phyloP scores from a whole-genome alignment of 768 basidiomycete genomes.

The Suillus decipiens region DNA sequence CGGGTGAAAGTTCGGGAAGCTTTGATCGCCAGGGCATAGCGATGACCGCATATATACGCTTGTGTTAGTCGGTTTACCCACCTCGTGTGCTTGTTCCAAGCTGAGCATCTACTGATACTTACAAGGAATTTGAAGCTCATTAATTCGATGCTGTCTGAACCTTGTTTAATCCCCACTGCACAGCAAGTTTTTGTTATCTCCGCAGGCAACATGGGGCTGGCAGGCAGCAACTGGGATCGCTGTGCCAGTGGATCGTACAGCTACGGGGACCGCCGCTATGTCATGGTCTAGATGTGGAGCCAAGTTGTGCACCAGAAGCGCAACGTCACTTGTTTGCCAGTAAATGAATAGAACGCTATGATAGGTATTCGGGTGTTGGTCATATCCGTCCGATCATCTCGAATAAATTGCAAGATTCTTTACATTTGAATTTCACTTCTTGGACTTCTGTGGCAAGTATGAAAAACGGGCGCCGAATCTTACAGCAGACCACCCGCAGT shows the following conservation, averaged over 20 bases:
- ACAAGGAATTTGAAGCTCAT: not conserved
- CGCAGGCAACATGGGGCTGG: not conserved
- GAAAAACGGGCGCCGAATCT: conserved; percentile 18
- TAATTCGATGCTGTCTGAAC: conserved; percentile 11
- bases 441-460: conserved; percentile 15
- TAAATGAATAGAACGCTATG: conserved; percentile 1
- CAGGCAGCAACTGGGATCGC: not conserved
- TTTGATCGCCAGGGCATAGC: conserved; percentile 3
- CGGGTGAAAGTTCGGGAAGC: not conserved
- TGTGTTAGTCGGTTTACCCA: not conserved
- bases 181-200: not conserved
- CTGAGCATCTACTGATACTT: not conserved
- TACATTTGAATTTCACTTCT: not conserved
- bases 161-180: not conserved
- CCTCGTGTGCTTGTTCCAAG: not conserved
- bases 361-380: not conserved
- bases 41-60: not conserved
- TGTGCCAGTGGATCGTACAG: not conserved
- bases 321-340: not conserved
- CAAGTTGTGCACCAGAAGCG: not conserved
- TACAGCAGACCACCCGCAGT: conserved; percentile 10
- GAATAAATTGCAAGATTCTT: conserved; percentile 14
- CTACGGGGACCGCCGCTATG: not conserved
- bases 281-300: not conserved
- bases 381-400: conserved; percentile 14